Evolutionary conservation across 2,329 filamentous ascomycete genomes (phyloP).

Genomic region (Alternaria alternata): DNA sequence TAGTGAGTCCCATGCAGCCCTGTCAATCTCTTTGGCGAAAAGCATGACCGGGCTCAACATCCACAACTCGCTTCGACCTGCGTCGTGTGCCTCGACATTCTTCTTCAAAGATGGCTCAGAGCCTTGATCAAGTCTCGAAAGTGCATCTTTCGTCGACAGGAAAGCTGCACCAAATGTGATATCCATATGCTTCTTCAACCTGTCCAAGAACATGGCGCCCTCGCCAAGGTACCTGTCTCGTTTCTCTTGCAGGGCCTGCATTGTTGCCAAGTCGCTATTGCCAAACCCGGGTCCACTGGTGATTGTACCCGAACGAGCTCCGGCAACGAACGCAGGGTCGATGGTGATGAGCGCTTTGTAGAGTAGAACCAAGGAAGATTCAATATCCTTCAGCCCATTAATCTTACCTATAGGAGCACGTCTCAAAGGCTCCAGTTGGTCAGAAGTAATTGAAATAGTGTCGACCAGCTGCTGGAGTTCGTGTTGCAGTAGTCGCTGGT

Average conservation of each 20-base stretch:
- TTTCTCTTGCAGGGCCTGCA: conserved; percentile 95
- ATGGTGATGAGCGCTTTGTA: conserved; percentile 96
- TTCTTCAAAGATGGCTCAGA: conserved; percentile 65
- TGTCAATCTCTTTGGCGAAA: conserved; percentile 86
- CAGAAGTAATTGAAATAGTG: conserved; percentile 84
- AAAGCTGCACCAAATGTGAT: conserved; percentile 80
- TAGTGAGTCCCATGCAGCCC: conserved; percentile 79
- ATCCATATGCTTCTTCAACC: conserved; percentile 82
- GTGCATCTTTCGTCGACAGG: conserved; percentile 70
- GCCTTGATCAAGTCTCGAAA: conserved; percentile 59
- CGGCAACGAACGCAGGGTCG: conserved; percentile 76
- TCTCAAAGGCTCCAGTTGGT: conserved; percentile 77
- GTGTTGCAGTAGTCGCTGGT: conserved; percentile 90
- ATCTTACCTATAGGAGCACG: conserved; percentile 75
- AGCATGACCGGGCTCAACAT: conserved; percentile 86
- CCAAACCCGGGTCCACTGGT: conserved; percentile 65
- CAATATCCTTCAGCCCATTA: conserved; percentile 77
- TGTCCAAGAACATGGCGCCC: conserved; percentile 76
- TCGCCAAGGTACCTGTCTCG: conserved; percentile 86
- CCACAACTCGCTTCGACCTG: conserved; percentile 79
- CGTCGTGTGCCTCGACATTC: conserved; percentile 73
- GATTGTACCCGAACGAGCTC: conserved; percentile 52
- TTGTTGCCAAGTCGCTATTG: conserved; percentile 79
- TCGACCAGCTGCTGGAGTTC: conserved; percentile 89
- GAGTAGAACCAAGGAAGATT: conserved; percentile 77